Percentiles rank a stretch among this genome's conserved stretches.
phyloP scores from a whole-genome alignment of 192 early-diverging fungal species.

The Coemansia sp. region DNA sequence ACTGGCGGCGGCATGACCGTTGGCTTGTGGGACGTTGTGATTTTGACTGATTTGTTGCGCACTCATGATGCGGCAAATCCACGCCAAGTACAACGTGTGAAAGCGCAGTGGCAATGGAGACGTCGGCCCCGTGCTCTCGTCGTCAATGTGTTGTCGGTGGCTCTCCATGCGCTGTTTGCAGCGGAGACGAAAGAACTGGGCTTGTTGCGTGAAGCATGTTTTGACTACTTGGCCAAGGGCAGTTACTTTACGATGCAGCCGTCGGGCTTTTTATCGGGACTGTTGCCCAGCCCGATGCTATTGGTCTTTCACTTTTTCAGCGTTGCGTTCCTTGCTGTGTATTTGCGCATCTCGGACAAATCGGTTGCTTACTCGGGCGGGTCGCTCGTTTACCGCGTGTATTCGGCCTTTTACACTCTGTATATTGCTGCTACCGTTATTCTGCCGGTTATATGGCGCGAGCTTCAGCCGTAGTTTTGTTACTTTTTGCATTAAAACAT shows the following conservation, averaged over 20 bases:
- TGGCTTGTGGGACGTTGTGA: slow-evolving; percentile 87
- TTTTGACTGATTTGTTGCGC: slow-evolving; percentile 60
- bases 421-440: slow-evolving; percentile 57
- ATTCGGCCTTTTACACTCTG: slow-evolving; percentile 54
- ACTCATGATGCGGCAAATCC: background rate
- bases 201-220: slow-evolving; percentile 80
- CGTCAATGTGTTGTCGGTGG: slow-evolving; percentile 91
- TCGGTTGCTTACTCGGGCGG: slow-evolving; percentile 31
- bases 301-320: slow-evolving; percentile 90
- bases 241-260: slow-evolving; percentile 79
- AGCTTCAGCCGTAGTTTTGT: slow-evolving; percentile 31
- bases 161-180: slow-evolving; percentile 88
- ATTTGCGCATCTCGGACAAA: slow-evolving; percentile 19
- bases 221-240: slow-evolving; percentile 84
- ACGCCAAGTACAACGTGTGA: slow-evolving; percentile 29
- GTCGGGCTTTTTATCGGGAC: slow-evolving; percentile 81
- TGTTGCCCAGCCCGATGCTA: slow-evolving; percentile 71
- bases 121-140: slow-evolving; percentile 67
- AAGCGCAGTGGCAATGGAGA: slow-evolving; percentile 72
- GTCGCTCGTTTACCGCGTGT: slow-evolving; percentile 15
- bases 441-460: slow-evolving; percentile 48
- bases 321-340: slow-evolving; percentile 66
- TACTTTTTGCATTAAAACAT: no score
- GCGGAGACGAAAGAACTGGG: slow-evolving; percentile 67
- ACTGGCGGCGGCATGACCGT: slow-evolving; percentile 99